phyloP scores from a whole-genome alignment of 139 green algal species.

The Coelastrella sp. region DNA sequence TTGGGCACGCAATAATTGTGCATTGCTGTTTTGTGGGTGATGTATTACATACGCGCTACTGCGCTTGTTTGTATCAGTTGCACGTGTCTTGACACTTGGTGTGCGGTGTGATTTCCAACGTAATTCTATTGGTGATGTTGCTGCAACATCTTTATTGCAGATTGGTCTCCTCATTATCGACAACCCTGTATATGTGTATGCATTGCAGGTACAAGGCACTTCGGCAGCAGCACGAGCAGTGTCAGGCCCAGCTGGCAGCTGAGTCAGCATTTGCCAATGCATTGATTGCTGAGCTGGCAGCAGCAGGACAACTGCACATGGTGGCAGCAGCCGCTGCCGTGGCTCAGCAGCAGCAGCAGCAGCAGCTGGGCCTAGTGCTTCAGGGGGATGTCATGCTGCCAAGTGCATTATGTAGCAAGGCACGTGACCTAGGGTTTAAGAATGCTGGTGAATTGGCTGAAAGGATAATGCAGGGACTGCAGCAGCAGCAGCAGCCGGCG shows the following conservation, averaged over 20 bases:
- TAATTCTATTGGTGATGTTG: too few species aligned
- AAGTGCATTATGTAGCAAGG: not conserved
- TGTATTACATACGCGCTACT: too few species aligned
- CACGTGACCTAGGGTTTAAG: not conserved
- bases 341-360: constrained; percentile 23
- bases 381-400: not conserved
- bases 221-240: not conserved
- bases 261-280: constrained; percentile 12
- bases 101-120: too few species aligned
- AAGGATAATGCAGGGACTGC: not conserved
- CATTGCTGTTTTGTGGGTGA: too few species aligned
- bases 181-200: too few species aligned
- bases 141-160: too few species aligned
- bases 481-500: constrained; percentile 5
- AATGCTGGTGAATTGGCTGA: not conserved
- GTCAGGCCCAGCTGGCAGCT: not conserved
- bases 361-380: not conserved
- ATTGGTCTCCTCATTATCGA: too few species aligned
- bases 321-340: not conserved
- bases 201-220: not conserved
- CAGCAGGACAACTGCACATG: not conserved
- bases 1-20: too few species aligned
- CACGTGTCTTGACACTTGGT: too few species aligned
- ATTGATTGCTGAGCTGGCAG: constrained; percentile 22
- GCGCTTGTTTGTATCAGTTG: too few species aligned